Base-by-base conservation (phyloP, 768 basidiomycete species). In the Naematelia aurantialba region DNA sequence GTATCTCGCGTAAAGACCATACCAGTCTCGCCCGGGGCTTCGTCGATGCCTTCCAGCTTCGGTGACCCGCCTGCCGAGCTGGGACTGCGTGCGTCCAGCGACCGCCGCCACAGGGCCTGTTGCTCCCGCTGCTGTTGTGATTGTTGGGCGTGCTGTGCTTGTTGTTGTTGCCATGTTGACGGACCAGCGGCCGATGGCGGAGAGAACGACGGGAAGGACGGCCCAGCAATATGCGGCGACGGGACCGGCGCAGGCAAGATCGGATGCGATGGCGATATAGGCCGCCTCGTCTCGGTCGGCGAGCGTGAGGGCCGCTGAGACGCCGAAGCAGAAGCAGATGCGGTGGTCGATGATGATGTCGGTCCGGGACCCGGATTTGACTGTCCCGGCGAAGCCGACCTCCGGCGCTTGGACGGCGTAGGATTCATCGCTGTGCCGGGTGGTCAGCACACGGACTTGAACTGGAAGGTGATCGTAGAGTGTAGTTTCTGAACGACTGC, bases 21-120 rank as follows among this genome's bases (percentile, higher is more conserved):
- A 24, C 34, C 34, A 8, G 17, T 17, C 8, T 39, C 34, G 34
- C 34, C 34, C 17, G 44, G 46, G 19, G 31, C 58, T 42, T 66
- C 65, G n/a, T 60, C 58, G 21, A 56, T 55, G 25, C 52, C 61
- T 26, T 60, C 59, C 45, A 57, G 52, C 29, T 58, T 48, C 30
- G 53, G 45, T n/a, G 59, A 52, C 12, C 34, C n/a, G n/a, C n/a
- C 49, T 17, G 29, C 55, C 24, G 53, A 59, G 17, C 48, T 60
- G 4, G 29, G 61, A 59, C 61, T 63, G 27, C 59, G 39, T 17
- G 59, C 59, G 49, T 57, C 63, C 55, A 58, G 56, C 10, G 24
- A 42, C 25, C 52, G 24, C 26, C 51, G 39, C 17, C 24, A 31
- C 42, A 22, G 52, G 11, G 11, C 57, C 51, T 45, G 34, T 31